Evolutionary conservation across 306 rosid species (phyloP).

Genomic region (Rosa multiflora): DNA sequence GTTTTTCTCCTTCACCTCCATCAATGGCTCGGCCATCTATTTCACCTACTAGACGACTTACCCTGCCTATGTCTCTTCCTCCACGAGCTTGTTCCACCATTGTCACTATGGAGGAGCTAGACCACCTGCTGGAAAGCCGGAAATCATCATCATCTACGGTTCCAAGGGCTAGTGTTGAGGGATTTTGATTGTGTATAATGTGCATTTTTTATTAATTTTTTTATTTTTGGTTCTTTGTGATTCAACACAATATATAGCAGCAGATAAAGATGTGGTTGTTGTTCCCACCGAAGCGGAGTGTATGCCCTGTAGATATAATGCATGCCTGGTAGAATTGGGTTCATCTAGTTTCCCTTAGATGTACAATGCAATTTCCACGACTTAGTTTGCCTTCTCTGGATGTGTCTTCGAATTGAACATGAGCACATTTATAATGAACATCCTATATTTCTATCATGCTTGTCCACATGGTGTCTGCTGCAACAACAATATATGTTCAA

Average conservation of each 20-base stretch:
- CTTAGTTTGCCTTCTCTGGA: not conserved
- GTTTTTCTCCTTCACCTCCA: conserved; percentile 82
- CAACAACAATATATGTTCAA: no score
- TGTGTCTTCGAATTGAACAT: not conserved
- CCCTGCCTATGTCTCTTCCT: conserved; percentile 42
- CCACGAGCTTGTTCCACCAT: conserved; percentile 70
- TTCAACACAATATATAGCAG: conserved; percentile 78
- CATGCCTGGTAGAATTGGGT: conserved; percentile 22
- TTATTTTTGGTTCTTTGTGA: conserved; percentile 42
- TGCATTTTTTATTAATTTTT: conserved; percentile 28
- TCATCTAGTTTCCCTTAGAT: conserved; percentile 15
- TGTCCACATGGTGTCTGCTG: no score
- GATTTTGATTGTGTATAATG: conserved; percentile 79
- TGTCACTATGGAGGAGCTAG: conserved; percentile 69
- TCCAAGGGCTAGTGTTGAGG: conserved; percentile 81
- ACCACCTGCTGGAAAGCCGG: conserved; percentile 67
- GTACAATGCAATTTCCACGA: not conserved
- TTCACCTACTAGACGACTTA: conserved; percentile 66
- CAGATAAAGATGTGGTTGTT: conserved; percentile 55
- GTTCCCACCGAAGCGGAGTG: conserved; percentile 49
- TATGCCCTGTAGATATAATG: conserved; percentile 67
- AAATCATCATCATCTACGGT: conserved; percentile 70
- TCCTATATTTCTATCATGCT: not conserved
- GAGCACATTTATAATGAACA: not conserved
- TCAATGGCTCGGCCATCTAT: conserved; percentile 44